phyloP scores from a whole-genome alignment of 2,329 filamentous ascomycete species.

The Colletotrichum sp. region DNA sequence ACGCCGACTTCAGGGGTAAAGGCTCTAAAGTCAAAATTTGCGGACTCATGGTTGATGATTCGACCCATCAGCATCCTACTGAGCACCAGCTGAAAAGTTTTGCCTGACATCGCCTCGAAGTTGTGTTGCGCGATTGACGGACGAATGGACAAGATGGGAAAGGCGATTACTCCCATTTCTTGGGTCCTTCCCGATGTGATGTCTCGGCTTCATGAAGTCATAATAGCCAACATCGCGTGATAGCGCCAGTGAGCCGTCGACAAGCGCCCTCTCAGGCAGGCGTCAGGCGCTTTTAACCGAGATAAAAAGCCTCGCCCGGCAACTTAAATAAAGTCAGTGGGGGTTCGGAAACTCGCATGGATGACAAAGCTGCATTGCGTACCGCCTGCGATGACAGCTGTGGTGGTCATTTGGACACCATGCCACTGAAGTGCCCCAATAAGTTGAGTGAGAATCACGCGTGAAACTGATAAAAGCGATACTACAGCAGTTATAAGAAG shows the following conservation, averaged over 20 bases:
- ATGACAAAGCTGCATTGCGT: neutral
- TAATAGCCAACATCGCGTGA: slow-evolving; percentile 10
- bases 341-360: neutral
- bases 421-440: neutral
- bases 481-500: neutral
- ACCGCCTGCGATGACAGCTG: neutral
- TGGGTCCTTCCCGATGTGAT: slow-evolving; percentile 10
- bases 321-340: neutral
- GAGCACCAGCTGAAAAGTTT: neutral
- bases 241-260: slow-evolving; percentile 1
- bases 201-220: slow-evolving; percentile 12
- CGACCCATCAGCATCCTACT: neutral
- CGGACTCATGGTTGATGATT: neutral
- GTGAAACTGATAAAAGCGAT: neutral
- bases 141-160: neutral
- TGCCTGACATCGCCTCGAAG: neutral
- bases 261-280: neutral
- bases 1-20: neutral
- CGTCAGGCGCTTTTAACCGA: neutral
- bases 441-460: neutral
- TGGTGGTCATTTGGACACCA: neutral
- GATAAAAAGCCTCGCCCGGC: neutral
- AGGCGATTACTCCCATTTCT: neutral
- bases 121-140: neutral
- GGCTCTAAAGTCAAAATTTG: neutral